Percentiles rank a stretch among this genome's conserved stretches.
These are phyloP conservation scores for Melaleuca quinquenervia DNA, from an alignment of 345 rosid genomes.

Conservation along the genomic window DNA sequence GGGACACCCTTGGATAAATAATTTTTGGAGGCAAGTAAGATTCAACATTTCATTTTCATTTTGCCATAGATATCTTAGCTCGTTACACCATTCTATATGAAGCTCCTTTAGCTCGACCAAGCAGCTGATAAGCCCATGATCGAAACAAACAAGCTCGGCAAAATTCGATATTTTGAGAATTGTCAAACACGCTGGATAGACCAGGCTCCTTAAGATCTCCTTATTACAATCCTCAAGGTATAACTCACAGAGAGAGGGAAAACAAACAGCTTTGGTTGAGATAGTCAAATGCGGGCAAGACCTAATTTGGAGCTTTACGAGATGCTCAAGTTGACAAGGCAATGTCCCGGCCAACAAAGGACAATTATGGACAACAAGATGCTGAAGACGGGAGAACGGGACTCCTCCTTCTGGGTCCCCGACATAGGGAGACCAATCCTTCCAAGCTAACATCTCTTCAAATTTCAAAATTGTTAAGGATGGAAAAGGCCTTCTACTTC, in stretches of 20 bases:
- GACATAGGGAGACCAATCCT: too few relatives aligned
- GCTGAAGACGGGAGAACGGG: too few relatives aligned
- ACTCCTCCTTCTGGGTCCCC: too few relatives aligned
- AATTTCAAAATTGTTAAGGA: too few relatives aligned
- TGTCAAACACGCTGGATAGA: background rate
- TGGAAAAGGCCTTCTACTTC: too few relatives aligned
- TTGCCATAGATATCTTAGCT: background rate
- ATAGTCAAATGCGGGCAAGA: too few relatives aligned
- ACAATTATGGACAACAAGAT: too few relatives aligned
- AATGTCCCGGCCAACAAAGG: too few relatives aligned
- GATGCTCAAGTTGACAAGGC: too few relatives aligned
- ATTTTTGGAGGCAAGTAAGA: background rate
- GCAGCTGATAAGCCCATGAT: background rate
- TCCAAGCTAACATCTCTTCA: too few relatives aligned
- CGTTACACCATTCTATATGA: accelerated
- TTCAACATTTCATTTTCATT: background rate
- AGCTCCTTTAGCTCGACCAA: background rate
- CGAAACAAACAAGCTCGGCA: background rate
- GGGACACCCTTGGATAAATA: background rate
- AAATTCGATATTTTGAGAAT: accelerated
- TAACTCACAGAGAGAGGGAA: background rate
- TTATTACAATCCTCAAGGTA: background rate
- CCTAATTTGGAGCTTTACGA: too few relatives aligned
- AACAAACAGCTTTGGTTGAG: too few relatives aligned
- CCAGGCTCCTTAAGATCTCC: background rate